phyloP scores from a whole-genome alignment of 2,329 filamentous ascomycete species.

The Neoscytalidium dimidiatum region DNA sequence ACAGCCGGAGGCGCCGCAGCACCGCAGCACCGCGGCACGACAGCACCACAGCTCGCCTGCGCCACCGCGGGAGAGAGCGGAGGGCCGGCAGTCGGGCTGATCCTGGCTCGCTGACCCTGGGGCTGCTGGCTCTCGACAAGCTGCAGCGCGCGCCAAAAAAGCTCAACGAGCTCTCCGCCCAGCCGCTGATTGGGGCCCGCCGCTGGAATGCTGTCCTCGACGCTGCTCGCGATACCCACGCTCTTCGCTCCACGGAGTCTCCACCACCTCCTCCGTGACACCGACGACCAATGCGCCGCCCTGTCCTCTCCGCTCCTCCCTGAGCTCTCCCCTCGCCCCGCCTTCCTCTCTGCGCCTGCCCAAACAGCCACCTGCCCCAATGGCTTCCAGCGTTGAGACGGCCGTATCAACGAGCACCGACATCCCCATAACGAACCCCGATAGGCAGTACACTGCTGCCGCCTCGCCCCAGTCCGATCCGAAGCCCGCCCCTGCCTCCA shows the following conservation, averaged over 20 bases:
- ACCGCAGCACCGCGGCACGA: no score
- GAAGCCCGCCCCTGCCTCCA: constrained; percentile 21
- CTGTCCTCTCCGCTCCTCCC: neutral
- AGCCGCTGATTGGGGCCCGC: constrained; percentile 13
- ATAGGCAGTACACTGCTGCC: constrained; percentile 27
- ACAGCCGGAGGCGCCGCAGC: no score
- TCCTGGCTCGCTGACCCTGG: constrained; percentile 1
- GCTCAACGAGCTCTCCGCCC: constrained; percentile 8
- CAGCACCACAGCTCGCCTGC: neutral
- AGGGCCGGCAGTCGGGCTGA: constrained; percentile 2
- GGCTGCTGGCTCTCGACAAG: neutral
- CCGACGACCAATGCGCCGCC: constrained; percentile 11
- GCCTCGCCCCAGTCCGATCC: constrained; percentile 21
- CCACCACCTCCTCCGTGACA: neutral
- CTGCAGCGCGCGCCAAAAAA: constrained; percentile 15
- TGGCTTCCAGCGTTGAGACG: constrained; percentile 24
- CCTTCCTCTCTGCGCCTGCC: constrained; percentile 1
- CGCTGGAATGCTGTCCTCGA: neutral
- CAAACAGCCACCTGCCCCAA: constrained; percentile 8
- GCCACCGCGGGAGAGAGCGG: neutral
- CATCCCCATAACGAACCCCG: constrained; percentile 27
- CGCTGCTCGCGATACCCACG: constrained; percentile 7
- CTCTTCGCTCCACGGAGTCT: neutral
- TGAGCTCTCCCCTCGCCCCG: constrained; percentile 1
- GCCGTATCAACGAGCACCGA: constrained; percentile 32